Evolutionary conservation across 345 rosid genomes (phyloP), one percentile per base, ranked within the genome.

Genomic region (Eucalyptus marginata): DNA sequence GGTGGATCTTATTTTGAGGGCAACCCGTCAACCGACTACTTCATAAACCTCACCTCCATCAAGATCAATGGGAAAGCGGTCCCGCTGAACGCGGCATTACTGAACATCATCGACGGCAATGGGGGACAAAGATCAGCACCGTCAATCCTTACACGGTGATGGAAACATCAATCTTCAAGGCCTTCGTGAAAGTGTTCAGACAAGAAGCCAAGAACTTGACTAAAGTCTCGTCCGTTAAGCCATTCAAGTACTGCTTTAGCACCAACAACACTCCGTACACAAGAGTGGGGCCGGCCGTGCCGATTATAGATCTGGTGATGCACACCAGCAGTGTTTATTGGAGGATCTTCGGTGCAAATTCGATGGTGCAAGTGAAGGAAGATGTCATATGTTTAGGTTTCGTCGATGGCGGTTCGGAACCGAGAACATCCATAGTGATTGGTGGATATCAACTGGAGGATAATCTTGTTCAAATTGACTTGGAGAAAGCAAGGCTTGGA

Each of bases 71-170:
- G 90, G 6, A 89, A 90, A 22, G 49, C 76, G 4, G 89, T 95
- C 18, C 87, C 86, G 22, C 64, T 95, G n/a, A 93, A 93, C 27
- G 13, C 90, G 29, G 36, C 94, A 5, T 76, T 94, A 66, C 79
- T 94, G 10, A 36, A 89, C 15, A 91, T 93, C 50, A 90, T 81
- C 7, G 71, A 90, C 31, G 96, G 96, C 54, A 24, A 86, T 6
- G 96, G 96, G 97, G 97, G 49, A 96, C 97, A 10, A 95, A 94
- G 89, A 91, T 97, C 89, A 95, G 97, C 94, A 93, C 97, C 1
- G 95, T 95, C 54, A 36, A 95, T n/a, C 96, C 97, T 1, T 95
- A 95, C 94, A 94, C 96, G 0, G 93, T 94, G 58, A 12, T 96
- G 90, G 94, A 95, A 79, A 87, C 92, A 4, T 93, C 97, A 5